A percentile compares a stretch with the other conserved stretches of the same genome.
Evolutionary conservation across 176 grass and related monocot genomes (phyloP).

Genomic region (Cocos nucifera): DNA sequence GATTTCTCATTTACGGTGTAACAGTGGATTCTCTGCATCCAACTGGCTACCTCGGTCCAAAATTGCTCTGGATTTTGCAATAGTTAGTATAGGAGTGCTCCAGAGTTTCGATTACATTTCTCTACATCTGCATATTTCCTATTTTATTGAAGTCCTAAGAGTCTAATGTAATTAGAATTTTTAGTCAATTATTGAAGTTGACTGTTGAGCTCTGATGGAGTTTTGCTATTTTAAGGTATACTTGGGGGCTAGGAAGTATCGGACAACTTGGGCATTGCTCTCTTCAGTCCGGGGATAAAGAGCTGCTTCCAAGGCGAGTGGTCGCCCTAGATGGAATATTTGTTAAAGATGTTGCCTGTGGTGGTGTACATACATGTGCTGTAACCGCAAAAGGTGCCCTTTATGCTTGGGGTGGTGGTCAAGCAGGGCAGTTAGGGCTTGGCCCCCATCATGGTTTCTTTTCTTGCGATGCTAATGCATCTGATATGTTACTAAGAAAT

Average conservation of each 20-base stretch:
- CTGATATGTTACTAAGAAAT: slow-evolving; percentile 52
- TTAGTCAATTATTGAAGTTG: too few species aligned
- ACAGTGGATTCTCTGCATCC: too few species aligned
- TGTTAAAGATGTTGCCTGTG: slow-evolving; percentile 60
- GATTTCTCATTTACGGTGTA: too few species aligned
- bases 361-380: slow-evolving; percentile 86
- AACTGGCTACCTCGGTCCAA: too few species aligned
- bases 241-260: slow-evolving; percentile 88
- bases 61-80: too few species aligned
- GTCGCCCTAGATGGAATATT: slow-evolving; percentile 66
- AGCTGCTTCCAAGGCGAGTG: slow-evolving; percentile 69
- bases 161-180: too few species aligned
- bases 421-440: slow-evolving; percentile 68
- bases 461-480: slow-evolving; percentile 45
- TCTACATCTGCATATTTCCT: too few species aligned
- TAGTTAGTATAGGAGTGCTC: too few species aligned
- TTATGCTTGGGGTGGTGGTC: slow-evolving; percentile 75
- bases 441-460: slow-evolving; percentile 52
- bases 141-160: too few species aligned
- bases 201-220: too few species aligned
- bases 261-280: slow-evolving; percentile 94
- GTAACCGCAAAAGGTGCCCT: slow-evolving; percentile 61
- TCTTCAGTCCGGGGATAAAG: slow-evolving; percentile 68
- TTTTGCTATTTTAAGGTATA: slow-evolving; percentile 52
- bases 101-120: too few species aligned